These are phyloP conservation scores for Fragaria nilgerrensis DNA, from an alignment of 306 rosid genomes.

Conservation along the genomic window DNA sequence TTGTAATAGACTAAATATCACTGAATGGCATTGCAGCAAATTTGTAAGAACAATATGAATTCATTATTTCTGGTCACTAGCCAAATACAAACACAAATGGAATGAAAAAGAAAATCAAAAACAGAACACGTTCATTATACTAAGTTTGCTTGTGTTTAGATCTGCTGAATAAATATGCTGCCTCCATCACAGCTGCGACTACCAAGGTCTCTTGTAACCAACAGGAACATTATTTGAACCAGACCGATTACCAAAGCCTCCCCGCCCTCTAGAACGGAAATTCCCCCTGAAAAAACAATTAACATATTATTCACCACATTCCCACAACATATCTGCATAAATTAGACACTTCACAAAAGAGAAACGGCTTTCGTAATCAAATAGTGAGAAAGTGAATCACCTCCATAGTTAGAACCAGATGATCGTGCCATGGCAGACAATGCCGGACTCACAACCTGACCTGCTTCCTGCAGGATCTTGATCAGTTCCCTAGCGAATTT, in stretches of 20 bases:
- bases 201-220: constrained; percentile 66
- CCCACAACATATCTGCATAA: neutral
- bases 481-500: constrained; percentile 69
- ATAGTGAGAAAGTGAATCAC: constrained; percentile 31
- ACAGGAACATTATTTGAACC: constrained; percentile 77
- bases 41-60: neutral
- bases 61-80: neutral
- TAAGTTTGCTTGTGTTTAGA: neutral
- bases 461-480: constrained; percentile 82
- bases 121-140: neutral
- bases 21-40: neutral
- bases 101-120: neutral
- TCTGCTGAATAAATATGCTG: neutral
- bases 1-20: neutral
- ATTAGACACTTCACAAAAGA: neutral
- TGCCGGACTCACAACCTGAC: constrained; percentile 68
- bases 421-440: constrained; percentile 59
- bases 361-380: neutral
- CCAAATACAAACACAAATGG: neutral
- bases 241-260: constrained; percentile 74
- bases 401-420: constrained; percentile 55
- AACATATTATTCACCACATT: constrained; percentile 7
- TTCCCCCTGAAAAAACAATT: constrained; percentile 42
- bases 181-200: neutral
- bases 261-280: constrained; percentile 78